Base-by-base conservation (phyloP, 179 eudicot genomes). In the Silene noctiflora region DNA sequence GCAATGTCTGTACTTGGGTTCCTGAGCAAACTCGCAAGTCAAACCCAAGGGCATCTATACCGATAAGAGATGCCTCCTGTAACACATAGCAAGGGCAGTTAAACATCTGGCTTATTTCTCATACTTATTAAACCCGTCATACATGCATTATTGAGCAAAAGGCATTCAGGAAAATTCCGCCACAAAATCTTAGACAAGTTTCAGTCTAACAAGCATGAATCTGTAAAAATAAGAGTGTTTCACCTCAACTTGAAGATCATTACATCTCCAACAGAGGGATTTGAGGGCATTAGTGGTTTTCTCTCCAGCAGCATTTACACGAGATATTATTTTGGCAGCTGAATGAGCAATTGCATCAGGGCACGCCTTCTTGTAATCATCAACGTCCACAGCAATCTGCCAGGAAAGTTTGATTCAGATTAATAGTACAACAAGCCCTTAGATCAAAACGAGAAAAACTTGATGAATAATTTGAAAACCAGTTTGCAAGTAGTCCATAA, bases 291-390 rank as follows among this genome's bases (percentile, higher is more conserved):
- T 89, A 42, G 75, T 84, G 76, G 91, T 90, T 86, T 89, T 92
- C 76, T 92, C 97, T 71, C 94, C 98, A 68, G 92, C 94, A 70
- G 97, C 92, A 83, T 89, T 90, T 61, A 94, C 87, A 75, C 94
- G 97, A 59, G 91, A 82, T 77, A 94, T 90, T 56, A 94, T 90
- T 81, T 88, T 94, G 69, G 94, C 85, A 73, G 96, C 94, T 76
- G 94, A 92, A 87, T 94, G 97, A 64, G 96, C 96, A 60, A 94
- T 90, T 69, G 98, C 92, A 83, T 94, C 98, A 75, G 97, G 91
- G 75, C 80, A 81, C 12, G 97, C 96, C 70, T 88, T 92, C 78
- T 79, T 87, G 76, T 85, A 90, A 75, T 92, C 93, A 79, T 90
- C 94, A 72, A 88, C 83, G 79, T 92, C 97, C 61, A 94, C 98